Percentiles rank a stretch among this genome's conserved stretches.
Evolutionary conservation across 2,329 filamentous ascomycete species (phyloP).

Genomic region (Fusarium xyrophilum): DNA sequence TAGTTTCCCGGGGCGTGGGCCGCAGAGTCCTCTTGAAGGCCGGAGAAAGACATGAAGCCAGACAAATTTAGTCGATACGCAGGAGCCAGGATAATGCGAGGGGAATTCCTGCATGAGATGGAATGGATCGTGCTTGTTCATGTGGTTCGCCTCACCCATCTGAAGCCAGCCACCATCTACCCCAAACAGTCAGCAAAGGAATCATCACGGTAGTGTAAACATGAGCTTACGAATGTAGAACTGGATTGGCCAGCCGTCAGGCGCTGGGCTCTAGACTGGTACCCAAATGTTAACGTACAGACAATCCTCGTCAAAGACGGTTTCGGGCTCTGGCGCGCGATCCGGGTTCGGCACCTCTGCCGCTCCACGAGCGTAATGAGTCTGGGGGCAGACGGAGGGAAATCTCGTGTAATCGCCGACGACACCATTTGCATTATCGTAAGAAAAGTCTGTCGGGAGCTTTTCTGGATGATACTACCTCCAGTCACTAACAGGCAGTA

Average conservation of each 20-base stretch:
- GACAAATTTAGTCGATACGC: background rate
- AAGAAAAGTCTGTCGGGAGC: background rate
- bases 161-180: background rate
- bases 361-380: background rate
- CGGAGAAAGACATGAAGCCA: background rate
- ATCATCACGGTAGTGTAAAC: fast-evolving
- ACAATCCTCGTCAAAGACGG: background rate
- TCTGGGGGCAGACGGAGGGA: background rate
- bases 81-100: background rate
- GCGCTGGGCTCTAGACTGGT: background rate
- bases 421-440: background rate
- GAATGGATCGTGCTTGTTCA: background rate
- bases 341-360: background rate
- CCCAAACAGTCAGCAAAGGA: background rate
- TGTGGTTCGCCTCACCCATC: background rate
- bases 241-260: background rate
- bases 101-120: background rate
- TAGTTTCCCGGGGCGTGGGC: background rate
- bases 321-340: background rate
- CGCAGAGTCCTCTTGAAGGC: fast-evolving
- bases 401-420: background rate
- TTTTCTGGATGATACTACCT: background rate
- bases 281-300: background rate
- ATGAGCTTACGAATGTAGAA: background rate
- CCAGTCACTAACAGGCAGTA: background rate